A percentile compares a stretch with the other conserved stretches of the same genome.
Conservation (phyloP, 768 basidiomycete genomes). For the Tylopilus balloui region DNA sequence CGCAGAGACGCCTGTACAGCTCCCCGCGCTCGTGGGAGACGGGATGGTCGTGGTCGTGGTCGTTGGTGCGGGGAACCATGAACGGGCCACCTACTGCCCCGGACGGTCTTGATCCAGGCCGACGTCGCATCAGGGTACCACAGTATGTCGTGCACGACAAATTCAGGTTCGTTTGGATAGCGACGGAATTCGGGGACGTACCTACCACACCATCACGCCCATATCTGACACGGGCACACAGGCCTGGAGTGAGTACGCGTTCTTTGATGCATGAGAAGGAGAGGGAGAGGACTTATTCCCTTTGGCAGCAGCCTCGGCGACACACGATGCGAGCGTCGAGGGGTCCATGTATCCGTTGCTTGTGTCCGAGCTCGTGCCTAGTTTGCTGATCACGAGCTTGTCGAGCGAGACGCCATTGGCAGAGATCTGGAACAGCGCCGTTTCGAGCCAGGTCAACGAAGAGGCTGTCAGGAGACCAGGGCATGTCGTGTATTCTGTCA, state of each 20-base stretch:
- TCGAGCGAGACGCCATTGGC: slow-evolving; percentile 40
- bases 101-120: slow-evolving; percentile 39
- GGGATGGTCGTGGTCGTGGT: background rate
- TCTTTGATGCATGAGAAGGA: background rate
- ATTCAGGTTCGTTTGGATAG: background rate
- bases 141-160: background rate
- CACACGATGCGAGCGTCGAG: slow-evolving; percentile 52
- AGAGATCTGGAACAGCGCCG: slow-evolving; percentile 54
- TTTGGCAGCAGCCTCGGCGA: slow-evolving; percentile 51
- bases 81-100: slow-evolving; percentile 36
- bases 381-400: slow-evolving; percentile 58
- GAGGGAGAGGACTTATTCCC: slow-evolving; percentile 49
- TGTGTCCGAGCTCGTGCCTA: slow-evolving; percentile 39
- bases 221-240: slow-evolving; percentile 21
- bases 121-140: slow-evolving; percentile 38
- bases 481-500: slow-evolving; percentile 62
- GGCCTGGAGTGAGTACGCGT: background rate
- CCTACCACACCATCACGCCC: slow-evolving; percentile 44
- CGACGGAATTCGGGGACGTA: slow-evolving; percentile 4
- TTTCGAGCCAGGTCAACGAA: slow-evolving; percentile 56
- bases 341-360: slow-evolving; percentile 56
- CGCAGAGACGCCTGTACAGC: slow-evolving; percentile 4
- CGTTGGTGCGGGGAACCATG: background rate
- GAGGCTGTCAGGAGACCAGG: slow-evolving; percentile 53
- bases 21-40: slow-evolving; percentile 20